Conservation (phyloP, 2,329 filamentous ascomycete species). For the Fusarium incarnatum region DNA sequence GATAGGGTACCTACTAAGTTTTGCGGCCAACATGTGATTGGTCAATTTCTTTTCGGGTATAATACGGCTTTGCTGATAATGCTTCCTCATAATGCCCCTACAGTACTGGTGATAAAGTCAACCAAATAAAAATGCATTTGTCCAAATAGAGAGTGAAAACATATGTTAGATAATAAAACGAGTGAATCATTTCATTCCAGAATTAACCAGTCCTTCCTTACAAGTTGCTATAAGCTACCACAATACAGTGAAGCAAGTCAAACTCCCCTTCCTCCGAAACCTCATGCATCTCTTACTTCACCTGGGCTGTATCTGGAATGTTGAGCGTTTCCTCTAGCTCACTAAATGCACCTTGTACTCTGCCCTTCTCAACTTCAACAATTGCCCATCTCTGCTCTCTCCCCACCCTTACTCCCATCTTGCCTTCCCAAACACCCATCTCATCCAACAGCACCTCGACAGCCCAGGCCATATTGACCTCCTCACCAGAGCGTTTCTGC, state of each 20-base stretch:
- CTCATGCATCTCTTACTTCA: conserved; percentile 15
- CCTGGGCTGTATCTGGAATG: background rate
- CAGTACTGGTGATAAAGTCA: background rate
- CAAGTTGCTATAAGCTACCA: background rate
- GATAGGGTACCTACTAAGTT: conserved; percentile 6
- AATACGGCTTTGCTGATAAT: conserved; percentile 7
- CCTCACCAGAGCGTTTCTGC: conserved; percentile 3
- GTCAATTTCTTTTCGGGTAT: conserved; percentile 6
- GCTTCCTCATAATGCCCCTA: conserved; percentile 1
- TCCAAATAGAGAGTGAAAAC: background rate
- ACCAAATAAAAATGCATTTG: background rate
- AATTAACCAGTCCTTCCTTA: background rate
- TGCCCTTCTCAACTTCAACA: conserved; percentile 56
- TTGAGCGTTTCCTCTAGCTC: background rate
- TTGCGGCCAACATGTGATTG: conserved; percentile 48
- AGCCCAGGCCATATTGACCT: conserved; percentile 54
- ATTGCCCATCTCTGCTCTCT: conserved; percentile 67
- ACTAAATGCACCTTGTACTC: conserved; percentile 56
- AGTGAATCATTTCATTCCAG: background rate
- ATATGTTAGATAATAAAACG: background rate
- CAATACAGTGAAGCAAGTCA: background rate
- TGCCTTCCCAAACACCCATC: conserved; percentile 57
- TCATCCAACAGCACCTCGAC: conserved; percentile 66
- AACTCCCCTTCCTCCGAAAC: conserved; percentile 23
- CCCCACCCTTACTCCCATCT: conserved; percentile 45